A percentile compares a stretch with the other conserved stretches of the same genome.
Evolutionary conservation across 352 stramenopile genomes (phyloP).

Genomic region (Phytophthora hybrid): DNA sequence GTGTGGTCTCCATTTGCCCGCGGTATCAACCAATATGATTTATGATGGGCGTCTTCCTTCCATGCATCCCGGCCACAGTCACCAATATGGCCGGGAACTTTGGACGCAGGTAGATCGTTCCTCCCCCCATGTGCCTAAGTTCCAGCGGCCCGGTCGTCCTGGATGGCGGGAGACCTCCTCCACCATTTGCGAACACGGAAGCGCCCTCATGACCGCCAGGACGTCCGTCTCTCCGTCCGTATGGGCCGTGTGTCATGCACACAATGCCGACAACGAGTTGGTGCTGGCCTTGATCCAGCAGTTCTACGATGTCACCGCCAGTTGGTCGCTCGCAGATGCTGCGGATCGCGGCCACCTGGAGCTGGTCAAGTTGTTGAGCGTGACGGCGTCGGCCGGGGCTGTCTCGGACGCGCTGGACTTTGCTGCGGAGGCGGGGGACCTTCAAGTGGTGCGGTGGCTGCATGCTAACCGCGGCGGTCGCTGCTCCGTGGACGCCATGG

Average conservation of each 20-base stretch:
- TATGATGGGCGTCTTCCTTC: not conserved
- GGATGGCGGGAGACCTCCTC: not conserved
- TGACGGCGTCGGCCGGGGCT: not conserved
- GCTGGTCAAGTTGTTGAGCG: constrained; percentile 42
- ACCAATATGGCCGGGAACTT: not conserved
- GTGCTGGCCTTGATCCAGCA: constrained; percentile 50
- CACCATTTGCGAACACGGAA: constrained; percentile 18
- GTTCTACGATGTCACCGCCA: constrained; percentile 51
- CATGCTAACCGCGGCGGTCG: constrained; percentile 39
- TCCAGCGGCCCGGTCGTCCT: not conserved
- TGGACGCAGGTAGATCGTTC: constrained; percentile 6
- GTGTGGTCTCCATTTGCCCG: constrained; percentile 17
- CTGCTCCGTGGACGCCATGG: constrained; percentile 42
- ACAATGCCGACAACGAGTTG: constrained; percentile 35
- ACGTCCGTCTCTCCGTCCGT: constrained; percentile 47
- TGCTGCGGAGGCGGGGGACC: constrained; percentile 34
- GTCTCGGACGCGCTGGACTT: constrained; percentile 34
- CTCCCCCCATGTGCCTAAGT: not conserved
- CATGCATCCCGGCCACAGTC: not conserved
- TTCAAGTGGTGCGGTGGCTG: constrained; percentile 45
- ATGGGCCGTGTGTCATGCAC: constrained; percentile 43
- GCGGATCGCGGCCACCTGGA: constrained; percentile 48
- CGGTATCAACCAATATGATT: not conserved
- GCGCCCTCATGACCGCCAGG: not conserved
- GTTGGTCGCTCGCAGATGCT: constrained; percentile 51